phyloP scores from a whole-genome alignment of 169 alveolate genomes.

The Plasmodium relictum region DNA sequence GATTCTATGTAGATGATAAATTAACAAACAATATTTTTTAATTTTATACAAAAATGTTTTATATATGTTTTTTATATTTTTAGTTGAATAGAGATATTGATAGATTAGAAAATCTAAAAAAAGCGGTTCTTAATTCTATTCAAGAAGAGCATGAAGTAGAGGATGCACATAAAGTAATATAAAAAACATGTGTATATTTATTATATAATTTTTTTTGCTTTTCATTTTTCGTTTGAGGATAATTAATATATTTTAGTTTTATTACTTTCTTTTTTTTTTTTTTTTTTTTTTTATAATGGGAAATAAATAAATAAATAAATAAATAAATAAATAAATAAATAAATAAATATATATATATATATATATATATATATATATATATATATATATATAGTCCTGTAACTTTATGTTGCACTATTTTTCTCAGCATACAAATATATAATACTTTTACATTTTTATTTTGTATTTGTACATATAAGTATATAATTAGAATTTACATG shows the following conservation, averaged over 20 bases:
- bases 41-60: not conserved
- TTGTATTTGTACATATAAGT: conserved; percentile 48
- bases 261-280: too few species aligned
- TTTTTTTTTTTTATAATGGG: too few species aligned
- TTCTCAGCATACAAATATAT: conserved; percentile 28
- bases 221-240: too few species aligned
- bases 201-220: not conserved
- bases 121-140: conserved; percentile 88
- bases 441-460: too few species aligned
- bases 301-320: too few species aligned
- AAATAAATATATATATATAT: too few species aligned
- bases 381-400: not conserved
- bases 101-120: conserved; percentile 87
- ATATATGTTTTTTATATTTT: conserved; percentile 10
- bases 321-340: too few species aligned
- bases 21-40: too few species aligned
- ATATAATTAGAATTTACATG: conserved; percentile 6
- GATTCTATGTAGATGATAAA: not conserved
- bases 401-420: not conserved
- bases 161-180: conserved; percentile 66
- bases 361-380: not conserved
- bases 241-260: too few species aligned
- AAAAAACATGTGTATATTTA: conserved; percentile 41
- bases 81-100: conserved; percentile 88
- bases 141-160: conserved; percentile 86